These are phyloP conservation scores for Rubia yunnanensis DNA, from an alignment of 257 asterid species.

Conservation along the genomic window DNA sequence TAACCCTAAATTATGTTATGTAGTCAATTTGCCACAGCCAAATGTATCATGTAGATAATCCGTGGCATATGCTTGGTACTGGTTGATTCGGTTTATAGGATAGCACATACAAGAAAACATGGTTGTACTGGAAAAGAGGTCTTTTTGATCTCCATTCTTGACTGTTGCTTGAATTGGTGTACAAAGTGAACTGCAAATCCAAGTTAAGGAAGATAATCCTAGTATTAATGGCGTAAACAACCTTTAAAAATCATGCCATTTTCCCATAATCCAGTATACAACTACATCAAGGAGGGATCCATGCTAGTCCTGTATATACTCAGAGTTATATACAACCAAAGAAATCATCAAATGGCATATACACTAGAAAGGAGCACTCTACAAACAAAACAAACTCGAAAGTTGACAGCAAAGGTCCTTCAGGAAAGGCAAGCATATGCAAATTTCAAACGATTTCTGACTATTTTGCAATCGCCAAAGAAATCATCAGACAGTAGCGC, in stretches of 20 bases:
- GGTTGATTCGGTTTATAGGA: too few relatives aligned
- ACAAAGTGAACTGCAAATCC: background rate
- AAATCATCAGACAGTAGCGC: slow-evolving; percentile 20
- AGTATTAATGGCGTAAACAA: background rate
- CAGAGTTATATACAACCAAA: slow-evolving; percentile 9
- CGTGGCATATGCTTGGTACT: too few relatives aligned
- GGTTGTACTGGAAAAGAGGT: background rate
- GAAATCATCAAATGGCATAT: background rate
- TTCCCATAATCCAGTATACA: background rate
- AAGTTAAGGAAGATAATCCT: background rate
- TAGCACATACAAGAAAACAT: too few relatives aligned
- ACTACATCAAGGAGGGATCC: slow-evolving; percentile 1
- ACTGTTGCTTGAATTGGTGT: background rate
- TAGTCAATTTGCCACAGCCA: background rate
- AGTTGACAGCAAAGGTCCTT: background rate
- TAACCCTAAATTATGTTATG: background rate
- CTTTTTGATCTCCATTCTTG: background rate
- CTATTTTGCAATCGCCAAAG: slow-evolving; percentile 1
- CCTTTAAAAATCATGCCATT: background rate
- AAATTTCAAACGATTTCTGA: background rate
- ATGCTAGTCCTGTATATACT: background rate
- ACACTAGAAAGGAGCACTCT: background rate
- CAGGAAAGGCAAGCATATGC: background rate
- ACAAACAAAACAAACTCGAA: background rate
- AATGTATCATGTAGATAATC: background rate